A percentile compares a stretch with the other conserved stretches of the same genome.
These are phyloP conservation scores for Cephalotrichum gorgonifer DNA, from an alignment of 2,329 filamentous ascomycete genomes.

Conservation along the genomic window DNA sequence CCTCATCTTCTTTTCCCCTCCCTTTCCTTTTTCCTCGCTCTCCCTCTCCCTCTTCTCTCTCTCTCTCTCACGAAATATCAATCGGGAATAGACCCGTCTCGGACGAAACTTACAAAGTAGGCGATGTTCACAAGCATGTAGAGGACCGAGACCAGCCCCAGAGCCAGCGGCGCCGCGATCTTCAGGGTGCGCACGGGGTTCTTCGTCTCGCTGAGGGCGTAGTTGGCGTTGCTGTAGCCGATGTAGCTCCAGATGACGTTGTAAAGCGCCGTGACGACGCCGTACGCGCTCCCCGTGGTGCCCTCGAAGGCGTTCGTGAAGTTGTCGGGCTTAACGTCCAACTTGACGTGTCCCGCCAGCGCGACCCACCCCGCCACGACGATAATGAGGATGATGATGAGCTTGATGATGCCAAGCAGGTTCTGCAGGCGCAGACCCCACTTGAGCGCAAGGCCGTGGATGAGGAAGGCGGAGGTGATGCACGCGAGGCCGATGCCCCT, in stretches of 20 bases:
- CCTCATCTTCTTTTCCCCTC: no score
- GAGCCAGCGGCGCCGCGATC: conserved; percentile 51
- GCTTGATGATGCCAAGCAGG: conserved; percentile 53
- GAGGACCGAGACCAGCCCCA: conserved; percentile 45
- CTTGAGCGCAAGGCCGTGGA: conserved; percentile 53
- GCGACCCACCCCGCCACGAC: conserved; percentile 52
- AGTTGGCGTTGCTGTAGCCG: conserved; percentile 60
- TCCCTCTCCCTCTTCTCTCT: no score
- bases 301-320: conserved; percentile 55
- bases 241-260: conserved; percentile 64
- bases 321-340: conserved; percentile 49
- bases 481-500: conserved; percentile 56
- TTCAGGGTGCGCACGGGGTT: conserved; percentile 56
- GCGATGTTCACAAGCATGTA: conserved; percentile 60
- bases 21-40: no score
- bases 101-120: no score
- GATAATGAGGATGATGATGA: conserved; percentile 56
- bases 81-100: no score
- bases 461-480: conserved; percentile 53
- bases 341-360: conserved; percentile 48
- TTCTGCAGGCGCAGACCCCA: conserved; percentile 62
- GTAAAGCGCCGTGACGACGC: conserved; percentile 59
- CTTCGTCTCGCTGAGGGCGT: conserved; percentile 54
- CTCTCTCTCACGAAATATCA: no score
- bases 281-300: conserved; percentile 55